These are phyloP conservation scores for Aspergillus brunneoviolaceus DNA, from an alignment of 2,329 filamentous ascomycete species.

Conservation along the genomic window DNA sequence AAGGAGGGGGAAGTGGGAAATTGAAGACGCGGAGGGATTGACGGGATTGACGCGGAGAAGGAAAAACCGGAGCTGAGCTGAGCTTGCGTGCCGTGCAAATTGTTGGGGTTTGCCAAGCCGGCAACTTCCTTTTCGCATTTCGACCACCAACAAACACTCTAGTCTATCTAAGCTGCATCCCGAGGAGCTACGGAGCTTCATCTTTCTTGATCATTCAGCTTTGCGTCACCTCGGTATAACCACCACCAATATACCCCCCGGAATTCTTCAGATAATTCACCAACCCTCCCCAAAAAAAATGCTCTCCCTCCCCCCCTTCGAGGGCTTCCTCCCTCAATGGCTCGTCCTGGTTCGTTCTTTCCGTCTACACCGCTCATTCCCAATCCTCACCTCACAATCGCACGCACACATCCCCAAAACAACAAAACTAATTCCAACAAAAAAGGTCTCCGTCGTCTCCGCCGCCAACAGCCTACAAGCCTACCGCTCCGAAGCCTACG, in stretches of 20 bases:
- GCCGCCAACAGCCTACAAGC: slow-evolving; percentile 83
- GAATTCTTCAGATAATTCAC: not conserved
- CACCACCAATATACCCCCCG: not conserved
- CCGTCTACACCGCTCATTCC: not conserved
- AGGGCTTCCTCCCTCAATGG: slow-evolving; percentile 63
- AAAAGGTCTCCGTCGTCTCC: slow-evolving; percentile 76
- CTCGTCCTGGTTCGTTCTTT: slow-evolving; percentile 55
- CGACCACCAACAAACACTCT: not conserved
- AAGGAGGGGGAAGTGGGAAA: not conserved
- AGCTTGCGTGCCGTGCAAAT: not conserved
- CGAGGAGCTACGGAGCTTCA: too few relatives aligned
- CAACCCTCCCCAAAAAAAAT: not conserved
- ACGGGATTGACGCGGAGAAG: not conserved
- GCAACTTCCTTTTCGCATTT: not conserved
- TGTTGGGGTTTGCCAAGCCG: slow-evolving; percentile 6
- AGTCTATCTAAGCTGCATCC: too few relatives aligned
- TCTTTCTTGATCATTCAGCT: too few relatives aligned
- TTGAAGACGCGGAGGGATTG: not conserved
- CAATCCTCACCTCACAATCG: too few relatives aligned
- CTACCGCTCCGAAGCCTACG: slow-evolving; percentile 76
- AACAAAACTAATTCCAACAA: not conserved
- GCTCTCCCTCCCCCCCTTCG: slow-evolving; percentile 38
- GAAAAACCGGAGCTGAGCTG: slow-evolving; percentile 5
- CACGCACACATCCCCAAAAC: too few relatives aligned
- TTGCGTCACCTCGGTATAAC: too few relatives aligned